Conservation (phyloP, 2,329 filamentous ascomycete species). For the Pestalotiopsis sp. region DNA sequence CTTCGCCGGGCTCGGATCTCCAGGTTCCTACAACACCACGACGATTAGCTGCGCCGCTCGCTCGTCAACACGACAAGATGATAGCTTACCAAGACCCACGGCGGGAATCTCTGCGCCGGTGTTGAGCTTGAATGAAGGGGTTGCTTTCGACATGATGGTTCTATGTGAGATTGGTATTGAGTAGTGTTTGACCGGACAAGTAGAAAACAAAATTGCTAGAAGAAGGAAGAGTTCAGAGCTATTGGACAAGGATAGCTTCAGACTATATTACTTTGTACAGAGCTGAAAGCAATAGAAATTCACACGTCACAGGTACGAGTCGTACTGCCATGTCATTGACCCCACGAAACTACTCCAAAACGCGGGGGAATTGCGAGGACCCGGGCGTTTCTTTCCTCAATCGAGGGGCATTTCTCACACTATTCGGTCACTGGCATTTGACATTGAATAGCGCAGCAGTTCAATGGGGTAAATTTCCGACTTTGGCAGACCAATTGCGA, state of each 20-base stretch:
- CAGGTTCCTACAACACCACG: conserved; percentile 33
- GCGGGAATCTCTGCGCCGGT: conserved; percentile 34
- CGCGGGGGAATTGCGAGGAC: background rate
- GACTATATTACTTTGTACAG: background rate
- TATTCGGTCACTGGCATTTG: background rate
- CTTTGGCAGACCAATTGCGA: background rate
- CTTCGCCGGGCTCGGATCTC: conserved; percentile 18
- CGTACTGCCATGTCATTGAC: too few relatives aligned
- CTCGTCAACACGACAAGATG: too few relatives aligned
- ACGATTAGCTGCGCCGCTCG: background rate
- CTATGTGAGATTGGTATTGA: background rate
- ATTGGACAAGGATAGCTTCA: background rate
- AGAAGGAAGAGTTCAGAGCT: background rate
- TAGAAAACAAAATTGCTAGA: background rate
- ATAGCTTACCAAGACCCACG: conserved; percentile 36
- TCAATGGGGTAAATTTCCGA: background rate
- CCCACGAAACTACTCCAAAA: background rate
- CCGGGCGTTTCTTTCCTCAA: background rate
- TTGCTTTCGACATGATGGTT: background rate
- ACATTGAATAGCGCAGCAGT: background rate
- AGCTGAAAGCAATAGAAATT: background rate
- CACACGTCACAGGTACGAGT: background rate
- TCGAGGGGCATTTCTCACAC: background rate
- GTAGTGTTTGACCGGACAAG: background rate
- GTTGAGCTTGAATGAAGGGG: conserved; percentile 29